These are phyloP conservation scores for Phycomyces nitens DNA, from an alignment of 192 early-diverging fungal species.

Conservation along the genomic window DNA sequence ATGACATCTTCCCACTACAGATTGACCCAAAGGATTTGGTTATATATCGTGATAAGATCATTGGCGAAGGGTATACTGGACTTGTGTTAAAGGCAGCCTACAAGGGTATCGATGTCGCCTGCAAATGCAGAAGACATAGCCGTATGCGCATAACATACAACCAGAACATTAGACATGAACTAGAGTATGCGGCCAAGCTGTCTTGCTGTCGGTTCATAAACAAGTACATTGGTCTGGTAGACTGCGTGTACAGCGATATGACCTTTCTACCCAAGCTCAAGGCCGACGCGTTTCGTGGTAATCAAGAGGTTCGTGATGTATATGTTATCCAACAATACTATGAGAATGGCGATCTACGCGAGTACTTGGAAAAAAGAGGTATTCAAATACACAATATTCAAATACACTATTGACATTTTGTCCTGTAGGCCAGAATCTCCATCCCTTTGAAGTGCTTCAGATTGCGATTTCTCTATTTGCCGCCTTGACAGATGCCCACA, in stretches of 20 bases:
- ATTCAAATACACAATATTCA: neutral
- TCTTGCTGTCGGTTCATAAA: constrained; percentile 8
- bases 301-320: neutral
- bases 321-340: constrained; percentile 15
- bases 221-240: constrained; percentile 10
- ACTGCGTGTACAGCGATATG: neutral
- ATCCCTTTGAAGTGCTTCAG: constrained; percentile 13
- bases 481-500: constrained; percentile 17
- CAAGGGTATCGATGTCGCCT: constrained; percentile 4
- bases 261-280: neutral
- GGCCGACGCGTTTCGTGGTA: neutral
- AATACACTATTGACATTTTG: neutral
- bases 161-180: constrained; percentile 1
- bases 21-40: too few species aligned
- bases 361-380: constrained; percentile 16
- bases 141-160: neutral
- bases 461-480: constrained; percentile 19
- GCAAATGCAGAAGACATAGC: constrained; percentile 5
- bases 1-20: too few species aligned
- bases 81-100: constrained; percentile 4
- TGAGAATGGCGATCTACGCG: constrained; percentile 10
- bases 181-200: constrained; percentile 14
- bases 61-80: constrained; percentile 19
- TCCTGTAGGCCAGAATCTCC: neutral
- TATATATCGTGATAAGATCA: neutral